A percentile compares a stretch with the other conserved stretches of the same genome.
Conservation (phyloP, 805 yeast species). For the Sugiyamaella smithiae region DNA sequence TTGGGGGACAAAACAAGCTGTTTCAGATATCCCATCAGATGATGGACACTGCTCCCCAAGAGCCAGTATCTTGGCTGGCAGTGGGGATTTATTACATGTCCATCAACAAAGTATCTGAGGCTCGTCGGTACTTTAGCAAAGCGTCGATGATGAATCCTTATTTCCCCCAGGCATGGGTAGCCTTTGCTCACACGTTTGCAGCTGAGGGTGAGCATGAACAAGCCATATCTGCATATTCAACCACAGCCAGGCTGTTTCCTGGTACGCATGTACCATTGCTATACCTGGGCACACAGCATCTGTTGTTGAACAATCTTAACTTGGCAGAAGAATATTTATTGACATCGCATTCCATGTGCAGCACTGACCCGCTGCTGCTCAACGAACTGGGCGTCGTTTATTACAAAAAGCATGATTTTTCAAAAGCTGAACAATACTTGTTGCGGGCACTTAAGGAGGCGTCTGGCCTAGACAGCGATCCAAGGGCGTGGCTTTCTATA, state of each 20-base stretch:
- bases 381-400: conserved; percentile 93
- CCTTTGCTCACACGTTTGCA: conserved; percentile 97
- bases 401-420: conserved; percentile 68
- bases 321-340: conserved; percentile 83
- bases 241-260: conserved; percentile 82
- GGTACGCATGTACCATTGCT: conserved; percentile 81
- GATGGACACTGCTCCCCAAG: conserved; percentile 78
- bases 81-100: conserved; percentile 87
- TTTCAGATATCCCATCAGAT: conserved; percentile 79
- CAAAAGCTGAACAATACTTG: conserved; percentile 67
- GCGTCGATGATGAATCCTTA: conserved; percentile 86
- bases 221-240: conserved; percentile 94
- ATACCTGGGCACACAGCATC: conserved; percentile 93
- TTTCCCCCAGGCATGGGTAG: conserved; percentile 96
- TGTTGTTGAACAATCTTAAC: conserved; percentile 77
- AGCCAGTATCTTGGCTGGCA: conserved; percentile 85
- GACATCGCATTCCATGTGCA: conserved; percentile 73
- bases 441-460: conserved; percentile 70
- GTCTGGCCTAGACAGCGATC: conserved; percentile 65
- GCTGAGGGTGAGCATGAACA: conserved; percentile 99
- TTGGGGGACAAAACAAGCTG: conserved; percentile 76
- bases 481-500: conserved; percentile 80
- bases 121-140: conserved; percentile 82
- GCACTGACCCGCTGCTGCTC: conserved; percentile 78
- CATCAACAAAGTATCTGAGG: conserved; percentile 69